Conservation (phyloP, 2,329 filamentous ascomycete species). For the Aspergillus persii region DNA sequence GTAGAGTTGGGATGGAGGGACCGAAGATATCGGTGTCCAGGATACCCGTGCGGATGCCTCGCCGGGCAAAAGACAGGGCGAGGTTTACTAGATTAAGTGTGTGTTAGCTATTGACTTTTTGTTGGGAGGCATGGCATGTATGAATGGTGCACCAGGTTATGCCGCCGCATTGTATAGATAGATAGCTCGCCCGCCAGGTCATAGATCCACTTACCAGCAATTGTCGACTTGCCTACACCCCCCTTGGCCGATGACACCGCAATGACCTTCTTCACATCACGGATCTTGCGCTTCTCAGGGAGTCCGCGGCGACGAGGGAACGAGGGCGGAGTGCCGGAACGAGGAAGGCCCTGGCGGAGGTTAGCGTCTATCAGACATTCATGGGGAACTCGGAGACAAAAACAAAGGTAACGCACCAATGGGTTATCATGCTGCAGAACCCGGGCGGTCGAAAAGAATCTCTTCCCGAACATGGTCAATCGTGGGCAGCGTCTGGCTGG, state of each 20-base stretch:
- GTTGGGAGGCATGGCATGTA: too few species aligned
- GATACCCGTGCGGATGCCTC: constrained; percentile 79
- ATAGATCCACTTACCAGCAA: constrained; percentile 61
- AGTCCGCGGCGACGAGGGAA: constrained; percentile 76
- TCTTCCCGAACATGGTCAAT: constrained; percentile 26
- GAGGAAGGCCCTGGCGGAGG: constrained; percentile 70
- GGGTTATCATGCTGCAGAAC: constrained; percentile 78
- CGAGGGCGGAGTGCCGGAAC: constrained; percentile 65
- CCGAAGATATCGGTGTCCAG: constrained; percentile 97
- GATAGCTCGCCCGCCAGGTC: neutral
- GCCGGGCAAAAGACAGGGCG: constrained; percentile 78
- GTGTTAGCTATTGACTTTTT: neutral
- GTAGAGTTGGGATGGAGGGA: constrained; percentile 85
- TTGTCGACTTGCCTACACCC: constrained; percentile 95
- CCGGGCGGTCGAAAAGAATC: constrained; percentile 56
- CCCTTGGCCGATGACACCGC: constrained; percentile 97
- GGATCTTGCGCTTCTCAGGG: constrained; percentile 76
- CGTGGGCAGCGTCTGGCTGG: too few species aligned
- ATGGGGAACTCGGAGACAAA: neutral
- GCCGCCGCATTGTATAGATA: neutral
- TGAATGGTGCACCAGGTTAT: neutral
- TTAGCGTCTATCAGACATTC: neutral
- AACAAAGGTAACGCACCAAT: constrained; percentile 56
- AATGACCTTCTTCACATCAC: constrained; percentile 84
- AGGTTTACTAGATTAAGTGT: constrained; percentile 60